A percentile compares a stretch with the other conserved stretches of the same genome.
Conservation (phyloP, 192 early-diverging fungal genomes). For the Coemansia sp. region DNA sequence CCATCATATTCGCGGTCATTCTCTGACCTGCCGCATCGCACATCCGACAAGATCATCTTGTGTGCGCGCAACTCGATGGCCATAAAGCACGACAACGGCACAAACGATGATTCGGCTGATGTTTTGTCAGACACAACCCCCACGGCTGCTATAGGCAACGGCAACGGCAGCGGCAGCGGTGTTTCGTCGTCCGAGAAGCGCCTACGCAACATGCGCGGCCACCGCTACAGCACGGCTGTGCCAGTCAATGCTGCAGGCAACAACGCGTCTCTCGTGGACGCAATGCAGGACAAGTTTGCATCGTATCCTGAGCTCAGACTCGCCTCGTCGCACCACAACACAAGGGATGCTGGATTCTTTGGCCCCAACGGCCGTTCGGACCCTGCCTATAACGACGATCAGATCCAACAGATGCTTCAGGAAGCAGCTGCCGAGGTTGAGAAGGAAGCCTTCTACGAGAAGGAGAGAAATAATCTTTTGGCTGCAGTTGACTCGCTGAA, state of each 20-base stretch:
- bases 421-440: conserved; percentile 35
- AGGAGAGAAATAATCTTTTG: conserved; percentile 17
- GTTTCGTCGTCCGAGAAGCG: conserved; percentile 29
- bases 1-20: conserved; percentile 10
- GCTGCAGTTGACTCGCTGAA: conserved; percentile 18
- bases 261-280: background rate
- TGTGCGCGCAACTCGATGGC: conserved; percentile 34
- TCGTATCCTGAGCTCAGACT: conserved; percentile 50
- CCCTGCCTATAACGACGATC: conserved; percentile 31
- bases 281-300: conserved; percentile 33
- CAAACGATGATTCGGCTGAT: background rate
- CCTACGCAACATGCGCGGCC: conserved; percentile 29
- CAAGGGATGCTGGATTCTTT: background rate
- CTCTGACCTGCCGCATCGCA: conserved; percentile 25
- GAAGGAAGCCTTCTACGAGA: conserved; percentile 9
- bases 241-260: conserved; percentile 7
- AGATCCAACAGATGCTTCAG: conserved; percentile 34
- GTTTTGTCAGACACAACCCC: background rate
- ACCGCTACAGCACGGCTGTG: conserved; percentile 34
- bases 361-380: conserved; percentile 11
- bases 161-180: background rate
- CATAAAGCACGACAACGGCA: background rate
- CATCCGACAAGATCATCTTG: conserved; percentile 35
- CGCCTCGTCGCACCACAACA: conserved; percentile 14
- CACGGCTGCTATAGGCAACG: background rate